Percentiles rank a stretch among this genome's conserved stretches.
Evolutionary conservation across 2,329 filamentous ascomycete species (phyloP).

Genomic region (Trichoderma atroviride): DNA sequence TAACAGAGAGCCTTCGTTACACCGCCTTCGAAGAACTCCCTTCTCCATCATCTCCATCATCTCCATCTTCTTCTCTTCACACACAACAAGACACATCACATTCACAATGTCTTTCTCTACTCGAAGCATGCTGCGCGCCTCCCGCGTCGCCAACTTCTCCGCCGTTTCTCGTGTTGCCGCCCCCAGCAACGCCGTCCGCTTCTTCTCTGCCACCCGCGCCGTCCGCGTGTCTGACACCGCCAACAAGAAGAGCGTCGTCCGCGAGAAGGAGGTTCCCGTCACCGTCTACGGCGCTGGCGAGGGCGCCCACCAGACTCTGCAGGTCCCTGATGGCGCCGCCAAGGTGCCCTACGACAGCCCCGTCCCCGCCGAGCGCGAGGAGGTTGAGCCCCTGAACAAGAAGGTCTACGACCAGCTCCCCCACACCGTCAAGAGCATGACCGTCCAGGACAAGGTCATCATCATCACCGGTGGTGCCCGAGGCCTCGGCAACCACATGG

Average conservation of each 20-base stretch:
- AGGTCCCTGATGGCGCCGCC: slow-evolving; percentile 49
- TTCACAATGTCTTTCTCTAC: slow-evolving; percentile 42
- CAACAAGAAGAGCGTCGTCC: slow-evolving; percentile 56
- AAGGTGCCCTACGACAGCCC: slow-evolving; percentile 48
- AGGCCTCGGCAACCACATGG: slow-evolving; percentile 79
- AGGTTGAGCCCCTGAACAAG: slow-evolving; percentile 55
- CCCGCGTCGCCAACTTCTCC: slow-evolving; percentile 38
- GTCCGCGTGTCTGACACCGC: slow-evolving; percentile 43
- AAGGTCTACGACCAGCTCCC: slow-evolving; percentile 60
- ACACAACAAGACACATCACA: slow-evolving; percentile 24
- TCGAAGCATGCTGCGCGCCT: slow-evolving; percentile 41
- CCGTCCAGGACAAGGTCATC: slow-evolving; percentile 69
- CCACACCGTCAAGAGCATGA: slow-evolving; percentile 69
- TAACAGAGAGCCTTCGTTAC: slow-evolving; percentile 11
- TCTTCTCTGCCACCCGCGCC: slow-evolving; percentile 40
- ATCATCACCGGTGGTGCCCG: slow-evolving; percentile 75
- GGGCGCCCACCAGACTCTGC: slow-evolving; percentile 60
- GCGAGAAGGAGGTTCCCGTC: slow-evolving; percentile 60
- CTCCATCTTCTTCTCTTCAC: slow-evolving; percentile 8
- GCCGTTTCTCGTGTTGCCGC: slow-evolving; percentile 35
- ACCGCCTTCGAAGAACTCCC: slow-evolving; percentile 5
- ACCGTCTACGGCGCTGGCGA: slow-evolving; percentile 53
- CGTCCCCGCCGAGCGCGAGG: slow-evolving; percentile 47
- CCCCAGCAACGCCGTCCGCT: slow-evolving; percentile 35
- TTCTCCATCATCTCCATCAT: slow-evolving; percentile 3